phyloP scores from a whole-genome alignment of 495 filamentous ascomycete genomes.

The Chaetomium cochliodes region DNA sequence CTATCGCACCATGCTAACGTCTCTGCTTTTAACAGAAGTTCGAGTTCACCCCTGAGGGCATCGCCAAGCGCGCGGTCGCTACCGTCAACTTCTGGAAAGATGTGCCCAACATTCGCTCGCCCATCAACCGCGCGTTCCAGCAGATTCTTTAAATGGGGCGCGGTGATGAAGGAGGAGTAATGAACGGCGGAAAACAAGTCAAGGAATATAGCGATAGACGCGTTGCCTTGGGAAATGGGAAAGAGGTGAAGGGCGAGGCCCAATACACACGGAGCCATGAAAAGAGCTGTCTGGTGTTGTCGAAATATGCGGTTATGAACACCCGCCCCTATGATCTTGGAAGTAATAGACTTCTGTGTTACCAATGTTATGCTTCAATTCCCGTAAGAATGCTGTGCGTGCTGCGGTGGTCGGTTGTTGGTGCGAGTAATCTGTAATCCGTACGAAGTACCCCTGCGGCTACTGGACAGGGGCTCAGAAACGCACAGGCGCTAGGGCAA shows the following conservation, averaged over 20 bases:
- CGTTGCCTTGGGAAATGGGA: neutral
- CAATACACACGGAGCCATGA: slow-evolving; percentile 7
- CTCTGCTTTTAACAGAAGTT: slow-evolving; percentile 68
- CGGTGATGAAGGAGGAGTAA: neutral
- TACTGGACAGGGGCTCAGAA: neutral
- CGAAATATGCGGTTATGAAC: slow-evolving; percentile 20
- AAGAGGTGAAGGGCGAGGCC: slow-evolving; percentile 6
- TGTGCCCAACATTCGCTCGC: slow-evolving; percentile 80
- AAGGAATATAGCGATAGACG: slow-evolving; percentile 15
- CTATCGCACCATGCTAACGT: slow-evolving; percentile 20
- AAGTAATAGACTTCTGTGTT: slow-evolving; percentile 24
- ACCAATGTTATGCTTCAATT: neutral
- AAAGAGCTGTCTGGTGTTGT: slow-evolving; percentile 18
- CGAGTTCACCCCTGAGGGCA: slow-evolving; percentile 95
- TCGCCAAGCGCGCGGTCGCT: slow-evolving; percentile 86
- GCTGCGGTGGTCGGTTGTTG: neutral
- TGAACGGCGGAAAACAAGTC: slow-evolving; percentile 11
- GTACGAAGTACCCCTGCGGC: neutral
- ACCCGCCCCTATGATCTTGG: slow-evolving; percentile 14
- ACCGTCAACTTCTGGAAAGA: slow-evolving; percentile 98
- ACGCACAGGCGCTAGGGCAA: neutral
- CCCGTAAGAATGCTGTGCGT: neutral
- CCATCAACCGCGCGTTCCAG: slow-evolving; percentile 89
- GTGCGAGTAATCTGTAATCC: too few relatives aligned
- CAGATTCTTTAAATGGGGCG: slow-evolving; percentile 66